Evolutionary conservation across 345 rosid genomes (phyloP), one percentile per base, ranked within the genome.

Genomic region (Aquilaria sinensis): DNA sequence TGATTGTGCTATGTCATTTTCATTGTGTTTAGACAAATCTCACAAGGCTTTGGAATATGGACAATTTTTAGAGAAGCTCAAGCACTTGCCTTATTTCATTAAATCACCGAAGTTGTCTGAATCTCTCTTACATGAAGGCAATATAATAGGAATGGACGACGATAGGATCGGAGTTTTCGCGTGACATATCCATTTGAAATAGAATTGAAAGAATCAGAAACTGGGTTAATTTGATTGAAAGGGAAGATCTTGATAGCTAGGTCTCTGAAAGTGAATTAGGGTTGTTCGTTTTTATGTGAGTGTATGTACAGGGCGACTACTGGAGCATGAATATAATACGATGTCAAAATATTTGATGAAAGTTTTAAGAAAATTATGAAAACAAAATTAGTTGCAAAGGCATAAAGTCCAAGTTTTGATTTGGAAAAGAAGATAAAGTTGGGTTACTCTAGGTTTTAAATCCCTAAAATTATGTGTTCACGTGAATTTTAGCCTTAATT

Each of bases 121-220:
- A 89, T 60, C 94, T 83, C 79, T 89, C 96, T 64, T 81, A 94
- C 76, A 89, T 56, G 57, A 89, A 62, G 48, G 83, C 86, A 59
- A 87, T 87, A 49, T 93, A 83, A 47, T 88, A 86, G 30, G 77
- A 86, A 41, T 69, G 61, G 60, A 74, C 80, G 53, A 79, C 57
- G 46, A 80, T 73, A 14, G 83, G 81, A 7, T 67, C 65, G 9
- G 45, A 12, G 52, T 69, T 69, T 58, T 84, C 83, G 46, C 76
- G 4, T 37, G 8, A 37, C 2, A 37, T 69, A 33, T 76, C 81
- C 80, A 86, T 78, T 59, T 58, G 69, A 60, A 50, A 57, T 34
- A 65, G 53, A 50, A 62, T 56, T 33, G 3, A 15, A 13, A 4
- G 48, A 60, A 4, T 3, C 46, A 69, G 60, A 63, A 43, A 16